These are phyloP conservation scores for Curvularia spicifera DNA, from an alignment of 2,329 filamentous ascomycete genomes.

Conservation along the genomic window DNA sequence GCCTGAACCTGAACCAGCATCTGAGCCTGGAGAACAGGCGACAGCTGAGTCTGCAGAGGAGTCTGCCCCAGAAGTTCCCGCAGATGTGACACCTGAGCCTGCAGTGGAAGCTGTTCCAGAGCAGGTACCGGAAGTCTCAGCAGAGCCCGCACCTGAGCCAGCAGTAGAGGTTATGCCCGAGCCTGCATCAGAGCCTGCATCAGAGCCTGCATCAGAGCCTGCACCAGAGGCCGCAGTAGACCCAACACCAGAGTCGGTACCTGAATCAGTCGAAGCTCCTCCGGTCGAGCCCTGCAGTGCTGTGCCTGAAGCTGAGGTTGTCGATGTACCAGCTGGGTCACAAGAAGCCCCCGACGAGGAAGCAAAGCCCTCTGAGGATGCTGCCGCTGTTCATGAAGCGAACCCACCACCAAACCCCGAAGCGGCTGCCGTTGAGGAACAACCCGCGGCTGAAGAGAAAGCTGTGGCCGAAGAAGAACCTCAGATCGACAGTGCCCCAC, in stretches of 20 bases:
- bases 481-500: not conserved
- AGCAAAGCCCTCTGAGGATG: slow-evolving; percentile 2
- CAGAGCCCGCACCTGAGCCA: slow-evolving; percentile 1
- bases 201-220: not conserved
- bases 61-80: not conserved
- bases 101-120: not conserved
- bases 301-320: not conserved
- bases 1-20: not conserved
- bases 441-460: not conserved
- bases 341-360: slow-evolving; percentile 1
- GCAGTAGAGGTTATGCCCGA: not conserved
- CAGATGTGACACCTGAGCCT: not conserved
- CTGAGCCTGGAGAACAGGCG: not conserved
- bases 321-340: not conserved
- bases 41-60: not conserved
- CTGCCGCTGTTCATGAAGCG: not conserved
- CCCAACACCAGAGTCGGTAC: not conserved
- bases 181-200: not conserved
- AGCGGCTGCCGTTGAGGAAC: slow-evolving; percentile 3
- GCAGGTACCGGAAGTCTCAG: not conserved
- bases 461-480: not conserved
- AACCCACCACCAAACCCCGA: not conserved
- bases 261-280: not conserved
- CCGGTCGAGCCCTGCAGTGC: not conserved
- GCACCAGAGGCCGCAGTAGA: not conserved